Conservation (phyloP, 768 basidiomycete species). For the Ramaria rubella region DNA sequence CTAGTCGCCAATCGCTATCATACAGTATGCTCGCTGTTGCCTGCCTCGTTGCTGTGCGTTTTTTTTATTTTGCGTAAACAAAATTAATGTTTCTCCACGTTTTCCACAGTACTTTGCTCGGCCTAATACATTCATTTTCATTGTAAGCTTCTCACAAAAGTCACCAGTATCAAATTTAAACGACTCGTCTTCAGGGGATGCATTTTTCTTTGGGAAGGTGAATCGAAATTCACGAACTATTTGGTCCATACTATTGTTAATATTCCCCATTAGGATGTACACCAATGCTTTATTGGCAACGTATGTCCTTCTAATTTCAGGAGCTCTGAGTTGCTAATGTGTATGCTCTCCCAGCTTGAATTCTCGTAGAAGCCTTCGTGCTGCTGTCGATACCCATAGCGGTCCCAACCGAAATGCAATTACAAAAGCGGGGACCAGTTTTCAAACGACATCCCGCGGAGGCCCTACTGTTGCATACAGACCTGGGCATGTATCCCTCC, state of each 20-base stretch:
- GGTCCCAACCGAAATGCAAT: not conserved
- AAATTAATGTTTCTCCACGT: not conserved
- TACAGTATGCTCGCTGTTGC: slow-evolving; percentile 3
- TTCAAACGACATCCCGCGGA: not conserved
- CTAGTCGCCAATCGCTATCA: too few species aligned
- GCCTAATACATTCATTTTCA: slow-evolving; percentile 4
- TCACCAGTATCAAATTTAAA: not conserved
- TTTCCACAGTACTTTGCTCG: not conserved
- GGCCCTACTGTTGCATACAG: not conserved
- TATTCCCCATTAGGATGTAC: not conserved
- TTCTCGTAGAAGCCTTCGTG: not conserved
- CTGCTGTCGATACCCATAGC: not conserved
- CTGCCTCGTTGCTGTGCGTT: slow-evolving; percentile 4
- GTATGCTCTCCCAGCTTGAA: not conserved
- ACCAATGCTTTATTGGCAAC: slow-evolving; percentile 5
- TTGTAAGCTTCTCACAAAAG: not conserved
- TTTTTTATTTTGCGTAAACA: not conserved
- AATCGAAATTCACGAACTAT: not conserved
- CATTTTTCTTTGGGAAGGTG: slow-evolving; percentile 7
- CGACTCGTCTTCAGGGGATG: not conserved
- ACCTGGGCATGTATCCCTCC: not conserved
- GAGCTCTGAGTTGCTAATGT: not conserved
- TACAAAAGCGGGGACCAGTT: not conserved
- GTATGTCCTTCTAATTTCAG: not conserved
- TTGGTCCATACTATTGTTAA: not conserved